Base-by-base conservation (phyloP, 768 basidiomycete species). In the Trametes sanguinea region DNA sequence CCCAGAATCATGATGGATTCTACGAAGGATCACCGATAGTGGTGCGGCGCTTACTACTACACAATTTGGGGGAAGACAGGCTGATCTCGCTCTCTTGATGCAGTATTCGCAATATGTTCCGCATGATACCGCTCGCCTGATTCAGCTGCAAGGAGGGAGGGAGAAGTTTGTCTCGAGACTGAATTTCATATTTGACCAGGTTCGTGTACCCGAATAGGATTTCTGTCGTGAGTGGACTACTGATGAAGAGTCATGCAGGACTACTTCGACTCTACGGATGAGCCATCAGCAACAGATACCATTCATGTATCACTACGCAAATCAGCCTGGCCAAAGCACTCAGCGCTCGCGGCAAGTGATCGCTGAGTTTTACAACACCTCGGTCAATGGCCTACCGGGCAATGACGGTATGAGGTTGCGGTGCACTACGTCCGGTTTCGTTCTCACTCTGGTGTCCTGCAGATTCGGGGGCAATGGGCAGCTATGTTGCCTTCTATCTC, bases 241-340 rank as follows among this genome's bases (percentile, higher is more conserved):
- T 22, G 14, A 10, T 33, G 40, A 17, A 6, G 42, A n/a, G 22
- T 51, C 42, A 48, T 14, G 30, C 29, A 59, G 81, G 75, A 76
- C 42, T 88, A 85, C 69, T 87, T 87, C 63, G 86, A 87, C 57
- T 76, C 78, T 0, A 85, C 85, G 6, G 78, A 88, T 65, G 86
- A 88, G 64, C 85, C 85, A 0, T 86, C 85, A n/a, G 3, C 84
- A 86, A 64, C 85, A 86, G 63, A 87, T 88, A 65, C 85, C 85
- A 0, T 85, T 80, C 71, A 87, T 87, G 85, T 87, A 86, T 66
- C 85, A 88, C 72, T 88, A 88, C 64, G 85, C 83, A 1, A 81
- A 86, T 67, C 74, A 76, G 1, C 85, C 86, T 0, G 85, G 84
- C 2, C 69, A 82, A 16, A 87, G 84, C 68, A 85, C 84, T 3